Percentiles rank a stretch among this genome's conserved stretches.
Conservation (phyloP, 73 alveolate genomes). For the Paramecium primaurelia region DNA sequence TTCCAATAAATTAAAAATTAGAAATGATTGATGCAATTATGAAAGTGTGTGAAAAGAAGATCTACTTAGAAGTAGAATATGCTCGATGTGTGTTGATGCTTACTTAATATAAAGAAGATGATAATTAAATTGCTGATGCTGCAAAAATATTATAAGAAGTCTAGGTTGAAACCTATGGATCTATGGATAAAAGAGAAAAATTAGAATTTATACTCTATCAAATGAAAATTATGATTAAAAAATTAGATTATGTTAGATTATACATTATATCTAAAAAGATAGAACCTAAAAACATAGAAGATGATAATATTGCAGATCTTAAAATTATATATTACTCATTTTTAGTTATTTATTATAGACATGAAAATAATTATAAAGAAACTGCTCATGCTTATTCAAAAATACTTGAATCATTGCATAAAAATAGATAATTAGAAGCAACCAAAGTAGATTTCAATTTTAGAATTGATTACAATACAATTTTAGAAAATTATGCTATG, state of each 20-base stretch:
- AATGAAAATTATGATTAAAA: slow-evolving; percentile 79
- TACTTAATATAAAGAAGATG: slow-evolving; percentile 78
- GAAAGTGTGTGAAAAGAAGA: slow-evolving; percentile 83
- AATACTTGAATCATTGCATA: slow-evolving; percentile 66
- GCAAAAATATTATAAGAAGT: slow-evolving; percentile 89
- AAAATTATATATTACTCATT: slow-evolving; percentile 80
- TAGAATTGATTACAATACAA: slow-evolving; percentile 51
- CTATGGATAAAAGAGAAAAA: slow-evolving; percentile 88
- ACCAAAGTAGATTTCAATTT: slow-evolving; percentile 49
- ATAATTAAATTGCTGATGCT: slow-evolving; percentile 84
- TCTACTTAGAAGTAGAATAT: slow-evolving; percentile 84
- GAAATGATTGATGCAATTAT: slow-evolving; percentile 67
- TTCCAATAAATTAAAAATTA: slow-evolving; percentile 67
- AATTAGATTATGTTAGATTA: slow-evolving; percentile 83
- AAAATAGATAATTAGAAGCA: slow-evolving; percentile 13
- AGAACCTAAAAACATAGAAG: slow-evolving; percentile 78
- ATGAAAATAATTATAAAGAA: slow-evolving; percentile 81
- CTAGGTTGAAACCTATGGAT: slow-evolving; percentile 93
- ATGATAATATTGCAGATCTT: slow-evolving; percentile 76
- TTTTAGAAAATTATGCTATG: slow-evolving; percentile 67
- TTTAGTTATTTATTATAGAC: slow-evolving; percentile 80
- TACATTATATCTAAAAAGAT: slow-evolving; percentile 82
- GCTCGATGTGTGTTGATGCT: slow-evolving; percentile 74
- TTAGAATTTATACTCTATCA: slow-evolving; percentile 87
- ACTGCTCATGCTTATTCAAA: slow-evolving; percentile 79